These are phyloP conservation scores for Onygena corvina DNA, from an alignment of 2,329 filamentous ascomycete genomes.

Conservation along the genomic window DNA sequence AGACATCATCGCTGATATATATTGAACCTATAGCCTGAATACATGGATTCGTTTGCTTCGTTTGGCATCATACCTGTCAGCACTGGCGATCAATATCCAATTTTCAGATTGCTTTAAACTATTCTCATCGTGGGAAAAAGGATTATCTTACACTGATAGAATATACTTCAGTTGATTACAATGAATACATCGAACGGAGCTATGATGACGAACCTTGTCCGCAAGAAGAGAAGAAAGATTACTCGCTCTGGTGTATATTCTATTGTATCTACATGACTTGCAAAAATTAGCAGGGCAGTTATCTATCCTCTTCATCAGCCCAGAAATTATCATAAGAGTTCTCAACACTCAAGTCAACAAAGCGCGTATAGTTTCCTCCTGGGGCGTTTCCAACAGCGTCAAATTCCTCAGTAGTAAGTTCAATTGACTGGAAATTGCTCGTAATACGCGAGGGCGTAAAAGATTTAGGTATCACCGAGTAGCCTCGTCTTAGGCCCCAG, in stretches of 20 bases:
- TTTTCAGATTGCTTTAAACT: background rate
- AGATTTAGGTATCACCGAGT: background rate
- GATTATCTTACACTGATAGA: too few relatives aligned
- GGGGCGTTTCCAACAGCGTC: background rate
- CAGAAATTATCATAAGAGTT: slow-evolving; percentile 5
- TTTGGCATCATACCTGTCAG: slow-evolving; percentile 7
- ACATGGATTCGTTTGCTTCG: slow-evolving; percentile 9
- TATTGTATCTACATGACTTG: too few relatives aligned
- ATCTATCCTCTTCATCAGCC: slow-evolving; percentile 6
- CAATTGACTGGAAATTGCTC: slow-evolving; percentile 4
- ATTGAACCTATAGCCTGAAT: slow-evolving; percentile 4
- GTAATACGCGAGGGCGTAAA: slow-evolving; percentile 4
- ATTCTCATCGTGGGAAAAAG: too few relatives aligned
- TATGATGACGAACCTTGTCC: too few relatives aligned
- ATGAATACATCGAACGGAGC: too few relatives aligned
- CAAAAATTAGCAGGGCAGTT: too few relatives aligned
- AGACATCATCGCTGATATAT: background rate
- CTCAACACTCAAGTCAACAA: slow-evolving; percentile 5
- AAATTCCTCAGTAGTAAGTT: background rate
- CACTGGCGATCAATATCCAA: slow-evolving; percentile 7
- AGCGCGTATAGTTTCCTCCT: background rate
- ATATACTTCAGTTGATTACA: too few relatives aligned
- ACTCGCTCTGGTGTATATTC: too few relatives aligned
- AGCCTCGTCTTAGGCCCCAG: slow-evolving; percentile 6
- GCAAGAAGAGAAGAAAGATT: too few relatives aligned